Percentiles rank a stretch among this genome's conserved stretches.
Conservation (phyloP, 2,329 filamentous ascomycete genomes). For the Claviceps quebecensis region DNA sequence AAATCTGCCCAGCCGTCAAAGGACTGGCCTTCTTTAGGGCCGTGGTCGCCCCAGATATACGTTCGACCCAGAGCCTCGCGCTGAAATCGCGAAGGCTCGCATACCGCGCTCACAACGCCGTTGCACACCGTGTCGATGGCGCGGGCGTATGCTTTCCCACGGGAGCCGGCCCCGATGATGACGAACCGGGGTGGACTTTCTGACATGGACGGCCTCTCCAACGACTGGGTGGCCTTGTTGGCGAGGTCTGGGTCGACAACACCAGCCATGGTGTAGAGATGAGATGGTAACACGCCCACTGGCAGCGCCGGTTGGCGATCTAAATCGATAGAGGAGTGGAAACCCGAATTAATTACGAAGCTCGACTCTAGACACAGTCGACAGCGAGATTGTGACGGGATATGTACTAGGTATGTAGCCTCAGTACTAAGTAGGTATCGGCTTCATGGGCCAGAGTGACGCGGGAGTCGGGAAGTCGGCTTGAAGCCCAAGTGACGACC, state of each 20-base stretch:
- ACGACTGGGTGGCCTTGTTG: constrained; percentile 13
- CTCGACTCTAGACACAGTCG: too few species aligned
- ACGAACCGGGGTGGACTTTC: constrained; percentile 50
- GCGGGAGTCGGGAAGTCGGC: too few species aligned
- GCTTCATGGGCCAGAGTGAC: too few species aligned
- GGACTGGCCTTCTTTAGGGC: constrained; percentile 44
- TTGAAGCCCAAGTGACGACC: neutral
- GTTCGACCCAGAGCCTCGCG: constrained; percentile 52
- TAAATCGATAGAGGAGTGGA: neutral
- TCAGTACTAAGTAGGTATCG: too few species aligned
- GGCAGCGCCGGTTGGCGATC: neutral
- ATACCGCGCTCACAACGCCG: constrained; percentile 61
- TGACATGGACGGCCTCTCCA: constrained; percentile 31
- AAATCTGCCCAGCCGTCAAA: constrained; percentile 67
- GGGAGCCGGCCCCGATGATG: constrained; percentile 70
- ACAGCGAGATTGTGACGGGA: too few species aligned
- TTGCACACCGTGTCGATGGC: constrained; percentile 51
- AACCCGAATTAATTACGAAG: neutral
- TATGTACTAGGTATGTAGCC: too few species aligned
- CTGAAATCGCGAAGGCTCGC: constrained; percentile 70
- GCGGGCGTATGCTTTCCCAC: constrained; percentile 60
- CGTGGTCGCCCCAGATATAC: constrained; percentile 54
- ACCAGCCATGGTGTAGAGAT: constrained; percentile 9
- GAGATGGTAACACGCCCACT: neutral
- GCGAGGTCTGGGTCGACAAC: constrained; percentile 13